A percentile compares a stretch with the other conserved stretches of the same genome.
phyloP scores from a whole-genome alignment of 306 rosid genomes.

The Castanea sativa region DNA sequence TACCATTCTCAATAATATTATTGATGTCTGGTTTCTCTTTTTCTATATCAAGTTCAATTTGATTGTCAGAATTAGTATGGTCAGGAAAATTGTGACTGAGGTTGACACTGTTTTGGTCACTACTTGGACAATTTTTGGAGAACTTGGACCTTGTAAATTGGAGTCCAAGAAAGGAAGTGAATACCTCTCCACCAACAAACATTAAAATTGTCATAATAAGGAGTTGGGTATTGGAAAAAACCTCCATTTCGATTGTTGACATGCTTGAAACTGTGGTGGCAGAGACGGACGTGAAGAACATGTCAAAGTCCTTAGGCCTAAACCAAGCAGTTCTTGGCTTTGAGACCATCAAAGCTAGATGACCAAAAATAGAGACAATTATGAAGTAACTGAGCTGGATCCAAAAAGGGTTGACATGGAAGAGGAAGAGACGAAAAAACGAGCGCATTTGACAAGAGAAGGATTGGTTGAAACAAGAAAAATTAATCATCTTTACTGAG shows the following conservation, averaged over 20 bases:
- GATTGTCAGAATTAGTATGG: background rate
- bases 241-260: slow-evolving; percentile 65
- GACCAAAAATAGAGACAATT: slow-evolving; percentile 45
- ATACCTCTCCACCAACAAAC: slow-evolving; percentile 66
- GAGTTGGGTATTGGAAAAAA: slow-evolving; percentile 51
- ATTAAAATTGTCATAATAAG: slow-evolving; percentile 48
- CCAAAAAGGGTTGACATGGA: slow-evolving; percentile 15
- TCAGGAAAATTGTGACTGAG: background rate
- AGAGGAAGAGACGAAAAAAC: background rate
- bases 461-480: background rate
- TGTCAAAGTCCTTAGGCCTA: slow-evolving; percentile 31
- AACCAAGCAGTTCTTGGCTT: slow-evolving; percentile 27
- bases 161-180: slow-evolving; percentile 54
- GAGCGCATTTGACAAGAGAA: background rate
- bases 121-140: background rate
- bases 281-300: slow-evolving; percentile 76
- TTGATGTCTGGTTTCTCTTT: background rate
- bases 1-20: background rate
- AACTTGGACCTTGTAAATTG: slow-evolving; percentile 3
- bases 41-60: slow-evolving; percentile 28
- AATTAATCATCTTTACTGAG: slow-evolving; percentile 1
- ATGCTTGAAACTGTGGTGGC: slow-evolving; percentile 72
- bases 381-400: slow-evolving; percentile 40
- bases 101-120: background rate
- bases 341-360: slow-evolving; percentile 42